phyloP scores from a whole-genome alignment of 768 basidiomycete genomes.

The Pisolithus tinctorius region DNA sequence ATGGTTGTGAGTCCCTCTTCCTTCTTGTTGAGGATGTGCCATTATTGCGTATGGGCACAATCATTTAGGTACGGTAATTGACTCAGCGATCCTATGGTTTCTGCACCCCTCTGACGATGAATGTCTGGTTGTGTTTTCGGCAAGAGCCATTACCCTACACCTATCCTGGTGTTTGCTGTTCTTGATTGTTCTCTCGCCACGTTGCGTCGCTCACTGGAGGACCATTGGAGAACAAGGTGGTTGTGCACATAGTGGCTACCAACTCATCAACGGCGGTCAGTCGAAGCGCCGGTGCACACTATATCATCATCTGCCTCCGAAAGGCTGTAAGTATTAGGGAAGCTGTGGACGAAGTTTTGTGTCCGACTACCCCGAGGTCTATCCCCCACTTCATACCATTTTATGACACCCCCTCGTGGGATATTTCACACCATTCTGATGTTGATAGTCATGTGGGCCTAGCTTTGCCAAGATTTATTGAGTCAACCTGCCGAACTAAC shows the following conservation, averaged over 20 bases:
- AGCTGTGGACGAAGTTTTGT: slow-evolving; percentile 4
- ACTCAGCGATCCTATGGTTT: too few relatives aligned
- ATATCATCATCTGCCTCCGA: not conserved
- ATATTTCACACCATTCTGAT: slow-evolving; percentile 63
- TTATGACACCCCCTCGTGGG: slow-evolving; percentile 67
- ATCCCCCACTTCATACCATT: slow-evolving; percentile 55
- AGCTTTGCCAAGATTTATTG: not conserved
- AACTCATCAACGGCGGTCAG: not conserved
- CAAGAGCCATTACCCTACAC: too few relatives aligned
- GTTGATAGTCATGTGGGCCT: slow-evolving; percentile 70
- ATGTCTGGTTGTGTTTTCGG: slow-evolving; percentile 64
- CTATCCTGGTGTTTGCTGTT: slow-evolving; percentile 58
- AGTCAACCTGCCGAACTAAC: slow-evolving; percentile 5
- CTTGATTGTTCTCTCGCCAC: slow-evolving; percentile 67
- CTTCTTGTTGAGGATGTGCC: too few relatives aligned
- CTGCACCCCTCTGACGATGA: slow-evolving; percentile 36
- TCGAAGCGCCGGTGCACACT: slow-evolving; percentile 7
- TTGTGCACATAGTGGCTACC: slow-evolving; percentile 1
- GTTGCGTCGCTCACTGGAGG: slow-evolving; percentile 44
- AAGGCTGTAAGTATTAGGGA: not conserved
- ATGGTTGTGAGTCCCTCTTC: too few relatives aligned
- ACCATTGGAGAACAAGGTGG: slow-evolving; percentile 56
- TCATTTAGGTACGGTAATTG: too few relatives aligned
- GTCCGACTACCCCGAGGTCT: slow-evolving; percentile 27
- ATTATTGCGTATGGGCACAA: too few relatives aligned